These are phyloP conservation scores for Cryptosporidium muris DNA, from an alignment of 169 alveolate species.

Conservation along the genomic window DNA sequence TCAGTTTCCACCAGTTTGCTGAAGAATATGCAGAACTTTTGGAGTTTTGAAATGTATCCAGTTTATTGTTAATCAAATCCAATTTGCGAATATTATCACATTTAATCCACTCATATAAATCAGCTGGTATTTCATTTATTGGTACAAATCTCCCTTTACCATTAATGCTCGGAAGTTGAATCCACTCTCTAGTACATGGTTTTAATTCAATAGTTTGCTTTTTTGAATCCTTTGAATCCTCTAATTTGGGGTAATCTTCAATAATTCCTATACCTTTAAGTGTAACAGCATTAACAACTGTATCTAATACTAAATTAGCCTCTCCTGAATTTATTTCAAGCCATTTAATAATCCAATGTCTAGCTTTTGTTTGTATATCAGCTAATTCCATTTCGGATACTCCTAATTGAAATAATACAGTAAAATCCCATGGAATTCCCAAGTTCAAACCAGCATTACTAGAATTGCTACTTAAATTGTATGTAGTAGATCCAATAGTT, in stretches of 20 bases:
- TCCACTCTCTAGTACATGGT: constrained; percentile 52
- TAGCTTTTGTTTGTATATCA: constrained; percentile 43
- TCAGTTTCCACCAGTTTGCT: constrained; percentile 24
- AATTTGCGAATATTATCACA: constrained; percentile 10
- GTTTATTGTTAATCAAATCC: neutral
- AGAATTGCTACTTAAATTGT: neutral
- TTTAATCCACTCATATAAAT: constrained; percentile 51
- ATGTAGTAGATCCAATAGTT: neutral
- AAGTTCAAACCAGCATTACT: constrained; percentile 11
- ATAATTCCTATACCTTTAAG: constrained; percentile 27
- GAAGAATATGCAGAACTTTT: neutral
- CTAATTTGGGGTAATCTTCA: neutral
- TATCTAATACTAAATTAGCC: constrained; percentile 46
- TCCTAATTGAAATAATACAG: constrained; percentile 20
- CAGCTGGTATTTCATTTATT: constrained; percentile 50
- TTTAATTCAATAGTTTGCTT: neutral
- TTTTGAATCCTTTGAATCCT: neutral
- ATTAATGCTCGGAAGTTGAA: constrained; percentile 50
- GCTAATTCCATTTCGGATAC: constrained; percentile 36
- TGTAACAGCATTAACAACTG: constrained; percentile 50
- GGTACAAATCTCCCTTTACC: constrained; percentile 61
- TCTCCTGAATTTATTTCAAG: constrained; percentile 11
- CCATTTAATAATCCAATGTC: constrained; percentile 25
- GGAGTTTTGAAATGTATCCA: constrained; percentile 4
- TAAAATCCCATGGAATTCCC: constrained; percentile 46